Evolutionary conservation across 495 filamentous ascomycete species (phyloP), one percentile per base, ranked within the genome.

Genomic region (Aspergillus campestris): DNA sequence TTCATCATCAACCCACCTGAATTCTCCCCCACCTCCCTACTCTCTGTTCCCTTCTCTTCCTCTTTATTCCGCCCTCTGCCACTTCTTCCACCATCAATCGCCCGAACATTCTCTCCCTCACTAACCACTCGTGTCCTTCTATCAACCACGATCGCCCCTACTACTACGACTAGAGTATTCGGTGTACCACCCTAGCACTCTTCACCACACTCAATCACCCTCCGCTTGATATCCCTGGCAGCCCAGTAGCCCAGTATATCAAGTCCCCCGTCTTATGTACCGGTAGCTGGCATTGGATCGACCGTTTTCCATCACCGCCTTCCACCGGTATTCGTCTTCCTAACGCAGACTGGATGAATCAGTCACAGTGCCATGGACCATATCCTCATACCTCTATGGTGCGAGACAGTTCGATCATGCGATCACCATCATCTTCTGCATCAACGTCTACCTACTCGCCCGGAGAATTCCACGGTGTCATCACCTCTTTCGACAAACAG

Each of bases 311-410:
- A 28, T 40, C 14, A 24, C 15, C 40, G 28, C 11, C 10, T 32
- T 44, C 49, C 41, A 40, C 50, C 37, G 9, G n/a, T 13, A 9
- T 10, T 15, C 13, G 36, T 27, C 43, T 11, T 18, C 40, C 15
- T 18, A 34, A 51, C 47, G 31, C 42, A 54, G 41, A 54, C 55
- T 65, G 57, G 53, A 69, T 69, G 60, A 59, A 64, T 61, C 51
- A 53, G 31, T 34, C 50, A 47, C 55, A 57, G 52, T 69, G 61
- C 52, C 55, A 70, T 70, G 66, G 64, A 62, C 55, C 55, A 40
- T 56, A 49, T 51, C 57, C 57, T 47, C 57, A 61, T 58, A 41
- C 51, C 38, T 44, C 52, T 53, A 9, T 55, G 47, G 40, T 54
- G 36, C 48, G 52, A 50, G 48, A 62, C 55, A 57, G 59, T 34